Evolutionary conservation across 108 stramenopile species (phyloP).

Genomic region (Skeletonema marinoi): DNA sequence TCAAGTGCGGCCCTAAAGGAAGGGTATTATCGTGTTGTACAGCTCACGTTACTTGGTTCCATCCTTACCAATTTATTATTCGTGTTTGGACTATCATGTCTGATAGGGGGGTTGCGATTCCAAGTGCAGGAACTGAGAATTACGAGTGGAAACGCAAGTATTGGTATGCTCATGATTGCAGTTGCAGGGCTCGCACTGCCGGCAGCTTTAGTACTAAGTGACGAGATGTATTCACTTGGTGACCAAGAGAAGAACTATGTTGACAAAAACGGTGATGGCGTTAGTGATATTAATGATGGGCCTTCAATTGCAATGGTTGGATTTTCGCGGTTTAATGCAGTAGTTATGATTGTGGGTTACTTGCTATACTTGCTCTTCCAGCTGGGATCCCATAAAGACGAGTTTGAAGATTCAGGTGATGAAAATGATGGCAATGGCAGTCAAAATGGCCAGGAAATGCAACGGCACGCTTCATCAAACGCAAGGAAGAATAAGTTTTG

Average conservation of each 20-base stretch:
- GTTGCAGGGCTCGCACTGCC: conserved; percentile 78
- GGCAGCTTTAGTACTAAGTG: conserved; percentile 69
- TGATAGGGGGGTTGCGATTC: conserved; percentile 86
- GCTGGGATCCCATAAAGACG: conserved; percentile 83
- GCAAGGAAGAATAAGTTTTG: conserved; percentile 45
- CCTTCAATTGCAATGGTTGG: conserved; percentile 61
- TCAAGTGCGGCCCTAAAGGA: conserved; percentile 82
- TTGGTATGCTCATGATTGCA: conserved; percentile 77
- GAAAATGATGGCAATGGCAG: conserved; percentile 12
- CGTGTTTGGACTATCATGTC: conserved; percentile 87
- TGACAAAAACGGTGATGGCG: conserved; percentile 50
- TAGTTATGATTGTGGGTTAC: conserved; percentile 85
- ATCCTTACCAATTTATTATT: conserved; percentile 89
- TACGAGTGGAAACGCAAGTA: conserved; percentile 72
- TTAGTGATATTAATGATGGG: conserved; percentile 45
- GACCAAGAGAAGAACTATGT: conserved; percentile 26
- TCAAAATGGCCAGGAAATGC: conserved; percentile 8
- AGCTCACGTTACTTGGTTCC: conserved; percentile 88
- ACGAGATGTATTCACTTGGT: conserved; percentile 48
- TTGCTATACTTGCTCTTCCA: conserved; percentile 78
- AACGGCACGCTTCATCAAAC: neutral
- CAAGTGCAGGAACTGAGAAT: conserved; percentile 86
- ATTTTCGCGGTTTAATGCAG: conserved; percentile 82
- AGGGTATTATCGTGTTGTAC: conserved; percentile 89
- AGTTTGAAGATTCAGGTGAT: conserved; percentile 77